A percentile compares a stretch with the other conserved stretches of the same genome.
Evolutionary conservation across 2,329 filamentous ascomycete species (phyloP).

Genomic region (Penicillium sp.): DNA sequence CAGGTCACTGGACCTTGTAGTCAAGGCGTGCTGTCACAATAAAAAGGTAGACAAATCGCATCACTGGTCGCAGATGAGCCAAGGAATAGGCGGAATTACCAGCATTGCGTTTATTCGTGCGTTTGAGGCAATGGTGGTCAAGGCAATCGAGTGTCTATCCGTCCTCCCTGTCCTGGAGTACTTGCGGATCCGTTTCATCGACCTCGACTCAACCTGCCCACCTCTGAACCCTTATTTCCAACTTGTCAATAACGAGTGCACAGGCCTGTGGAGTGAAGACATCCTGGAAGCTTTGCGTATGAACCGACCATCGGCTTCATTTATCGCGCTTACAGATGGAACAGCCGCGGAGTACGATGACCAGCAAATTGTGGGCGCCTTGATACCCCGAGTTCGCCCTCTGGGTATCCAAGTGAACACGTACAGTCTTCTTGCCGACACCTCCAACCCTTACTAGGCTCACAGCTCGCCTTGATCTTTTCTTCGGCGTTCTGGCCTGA

Average conservation of each 20-base stretch:
- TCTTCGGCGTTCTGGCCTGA: not conserved
- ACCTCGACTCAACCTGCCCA: constrained; percentile 70
- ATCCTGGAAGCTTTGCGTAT: constrained; percentile 63
- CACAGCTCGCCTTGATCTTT: not conserved
- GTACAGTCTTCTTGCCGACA: not conserved
- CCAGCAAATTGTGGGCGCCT: not conserved
- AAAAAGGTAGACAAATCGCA: not conserved
- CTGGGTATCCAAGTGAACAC: not conserved
- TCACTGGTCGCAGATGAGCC: not conserved
- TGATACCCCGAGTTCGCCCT: not conserved
- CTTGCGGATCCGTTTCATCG: constrained; percentile 71
- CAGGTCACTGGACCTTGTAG: constrained; percentile 67
- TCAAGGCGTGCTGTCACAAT: constrained; percentile 70
- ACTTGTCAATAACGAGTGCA: constrained; percentile 60
- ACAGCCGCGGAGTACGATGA: constrained; percentile 39
- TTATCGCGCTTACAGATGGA: constrained; percentile 63
- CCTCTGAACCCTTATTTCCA: constrained; percentile 73
- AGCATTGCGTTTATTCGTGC: constrained; percentile 70
- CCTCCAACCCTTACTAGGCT: not conserved
- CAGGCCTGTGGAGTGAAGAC: constrained; percentile 69
- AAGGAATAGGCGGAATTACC: constrained; percentile 59
- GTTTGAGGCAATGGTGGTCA: constrained; percentile 68
- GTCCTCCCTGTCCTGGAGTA: constrained; percentile 61
- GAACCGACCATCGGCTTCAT: constrained; percentile 59
- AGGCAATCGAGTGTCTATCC: constrained; percentile 61